Conservation (phyloP, 2,329 filamentous ascomycete species). For the Phialocephala subalpina region DNA sequence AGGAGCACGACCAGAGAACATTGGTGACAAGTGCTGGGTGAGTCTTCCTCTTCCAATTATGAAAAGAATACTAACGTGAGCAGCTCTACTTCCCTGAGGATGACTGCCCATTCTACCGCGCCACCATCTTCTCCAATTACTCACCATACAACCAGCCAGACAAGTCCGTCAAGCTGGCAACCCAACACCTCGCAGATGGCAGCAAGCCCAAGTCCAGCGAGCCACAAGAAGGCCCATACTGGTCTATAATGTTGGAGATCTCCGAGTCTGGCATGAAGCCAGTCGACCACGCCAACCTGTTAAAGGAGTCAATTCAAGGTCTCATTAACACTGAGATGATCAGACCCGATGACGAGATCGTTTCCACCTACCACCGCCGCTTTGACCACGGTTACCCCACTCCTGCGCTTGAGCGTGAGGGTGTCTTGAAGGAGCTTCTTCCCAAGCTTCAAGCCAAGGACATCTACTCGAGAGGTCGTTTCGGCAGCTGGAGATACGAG, state of each 20-base stretch:
- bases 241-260: slow-evolving; percentile 99
- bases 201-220: slow-evolving; percentile 77
- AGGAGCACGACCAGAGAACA: slow-evolving; percentile 89
- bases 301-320: slow-evolving; percentile 93
- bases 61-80: not conserved
- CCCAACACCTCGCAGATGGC: slow-evolving; percentile 85
- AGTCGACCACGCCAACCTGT: slow-evolving; percentile 83
- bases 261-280: slow-evolving; percentile 97
- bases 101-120: slow-evolving; percentile 98
- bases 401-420: slow-evolving; percentile 92
- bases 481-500: slow-evolving; percentile 98
- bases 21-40: slow-evolving; percentile 99
- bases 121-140: slow-evolving; percentile 99
- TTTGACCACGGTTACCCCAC: slow-evolving; percentile 99
- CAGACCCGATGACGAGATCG: slow-evolving; percentile 88
- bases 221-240: slow-evolving; percentile 91
- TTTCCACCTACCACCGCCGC: slow-evolving; percentile 96
- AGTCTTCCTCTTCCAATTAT: slow-evolving; percentile 40
- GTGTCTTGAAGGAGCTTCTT: slow-evolving; percentile 89
- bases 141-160: slow-evolving; percentile 97
- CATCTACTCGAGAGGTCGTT: slow-evolving; percentile 95
- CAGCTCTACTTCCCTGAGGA: slow-evolving; percentile 98
- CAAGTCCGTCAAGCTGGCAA: slow-evolving; percentile 83
- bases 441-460: slow-evolving; percentile 90
- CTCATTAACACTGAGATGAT: slow-evolving; percentile 99